phyloP scores from a whole-genome alignment of 1,284 basidiomycete species.

The Puccinia polysora region DNA sequence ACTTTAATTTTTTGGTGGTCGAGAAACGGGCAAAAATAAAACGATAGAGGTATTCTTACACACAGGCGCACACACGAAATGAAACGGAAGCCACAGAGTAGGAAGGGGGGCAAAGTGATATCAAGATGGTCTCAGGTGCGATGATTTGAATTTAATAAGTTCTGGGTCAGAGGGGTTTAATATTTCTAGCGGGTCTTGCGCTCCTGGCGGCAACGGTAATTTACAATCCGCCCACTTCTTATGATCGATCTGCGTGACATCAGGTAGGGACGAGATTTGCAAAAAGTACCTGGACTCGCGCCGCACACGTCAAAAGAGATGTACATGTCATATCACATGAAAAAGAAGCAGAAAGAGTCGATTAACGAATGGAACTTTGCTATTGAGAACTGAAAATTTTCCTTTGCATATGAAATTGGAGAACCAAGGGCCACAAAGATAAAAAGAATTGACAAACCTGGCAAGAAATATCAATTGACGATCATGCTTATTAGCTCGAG shows the following conservation, averaged over 20 bases:
- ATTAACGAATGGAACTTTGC: no score
- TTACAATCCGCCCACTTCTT: constrained; percentile 38
- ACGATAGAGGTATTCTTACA: no score
- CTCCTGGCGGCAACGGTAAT: constrained; percentile 14
- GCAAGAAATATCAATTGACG: constrained; percentile 38
- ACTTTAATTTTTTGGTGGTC: no score
- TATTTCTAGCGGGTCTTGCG: constrained; percentile 19
- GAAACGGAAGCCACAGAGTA: not conserved
- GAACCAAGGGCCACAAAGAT: not conserved
- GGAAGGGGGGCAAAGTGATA: not conserved
- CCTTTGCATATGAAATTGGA: not conserved
- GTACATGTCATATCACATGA: no score
- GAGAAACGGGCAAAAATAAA: no score
- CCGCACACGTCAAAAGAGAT: no score
- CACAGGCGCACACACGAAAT: no score
- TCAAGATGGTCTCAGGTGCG: not conserved
- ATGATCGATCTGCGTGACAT: constrained; percentile 29
- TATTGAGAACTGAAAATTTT: no score
- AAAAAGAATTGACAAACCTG: constrained; percentile 17
- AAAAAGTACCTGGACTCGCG: constrained; percentile 40
- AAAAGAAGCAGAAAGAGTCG: no score
- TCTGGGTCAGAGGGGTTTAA: constrained; percentile 30
- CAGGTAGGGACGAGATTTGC: constrained; percentile 19
- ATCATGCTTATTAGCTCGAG: constrained; percentile 50
- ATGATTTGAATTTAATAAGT: constrained; percentile 20